Percentiles rank a stretch among this genome's conserved stretches.
These are phyloP conservation scores for Sisymbrium altissimum DNA, from an alignment of 345 rosid species.

Conservation along the genomic window DNA sequence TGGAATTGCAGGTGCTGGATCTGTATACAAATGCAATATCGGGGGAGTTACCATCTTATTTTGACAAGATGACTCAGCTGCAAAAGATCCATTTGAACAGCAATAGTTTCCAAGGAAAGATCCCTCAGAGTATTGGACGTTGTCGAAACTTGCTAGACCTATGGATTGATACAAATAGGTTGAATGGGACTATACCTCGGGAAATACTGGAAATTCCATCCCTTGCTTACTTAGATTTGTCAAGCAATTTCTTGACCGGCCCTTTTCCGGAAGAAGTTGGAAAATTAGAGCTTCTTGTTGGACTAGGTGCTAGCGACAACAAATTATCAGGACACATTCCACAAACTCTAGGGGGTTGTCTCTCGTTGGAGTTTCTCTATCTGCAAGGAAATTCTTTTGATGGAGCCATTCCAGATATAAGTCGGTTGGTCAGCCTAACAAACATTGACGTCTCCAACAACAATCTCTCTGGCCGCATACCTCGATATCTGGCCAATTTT, in stretches of 20 bases:
- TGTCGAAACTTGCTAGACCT: constrained; percentile 31
- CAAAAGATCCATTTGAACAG: constrained; percentile 18
- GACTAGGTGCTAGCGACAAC: constrained; percentile 2
- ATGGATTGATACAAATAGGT: constrained; percentile 24
- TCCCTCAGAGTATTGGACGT: constrained; percentile 37
- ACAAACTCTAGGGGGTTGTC: constrained; percentile 23
- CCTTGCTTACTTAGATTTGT: constrained; percentile 19
- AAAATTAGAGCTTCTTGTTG: constrained; percentile 19
- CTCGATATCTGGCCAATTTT: constrained; percentile 18
- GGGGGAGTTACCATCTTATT: constrained; percentile 39
- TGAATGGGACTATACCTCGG: constrained; percentile 27
- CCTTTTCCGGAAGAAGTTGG: constrained; percentile 27
- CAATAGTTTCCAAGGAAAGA: constrained; percentile 38
- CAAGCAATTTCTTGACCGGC: constrained; percentile 18
- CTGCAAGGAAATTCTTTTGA: constrained; percentile 34
- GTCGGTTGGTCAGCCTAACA: constrained; percentile 12
- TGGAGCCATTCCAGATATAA: constrained; percentile 30
- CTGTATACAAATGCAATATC: constrained; percentile 30
- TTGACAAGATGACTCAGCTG: constrained; percentile 42
- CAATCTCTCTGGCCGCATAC: constrained; percentile 31
- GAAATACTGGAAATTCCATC: constrained; percentile 22
- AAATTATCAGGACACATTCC: constrained; percentile 27
- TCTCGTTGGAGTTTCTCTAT: constrained; percentile 20
- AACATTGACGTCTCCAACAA: constrained; percentile 30
- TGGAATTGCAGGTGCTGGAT: constrained; percentile 4